Evolutionary conservation across 2,329 filamentous ascomycete species (phyloP).

Genomic region (Aspergillus glaucus): DNA sequence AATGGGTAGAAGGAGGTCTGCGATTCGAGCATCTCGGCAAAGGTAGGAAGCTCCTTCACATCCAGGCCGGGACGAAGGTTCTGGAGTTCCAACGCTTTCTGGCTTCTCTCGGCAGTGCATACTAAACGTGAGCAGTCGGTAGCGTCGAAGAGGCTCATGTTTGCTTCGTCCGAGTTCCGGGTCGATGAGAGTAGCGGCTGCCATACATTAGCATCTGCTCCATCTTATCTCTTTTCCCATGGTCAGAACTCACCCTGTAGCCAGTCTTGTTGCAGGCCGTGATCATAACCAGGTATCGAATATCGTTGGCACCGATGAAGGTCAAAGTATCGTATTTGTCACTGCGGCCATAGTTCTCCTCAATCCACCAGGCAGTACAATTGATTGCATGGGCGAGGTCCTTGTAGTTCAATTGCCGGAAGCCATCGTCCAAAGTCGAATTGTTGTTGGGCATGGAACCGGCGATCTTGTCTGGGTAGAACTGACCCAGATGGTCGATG

Average conservation of each 20-base stretch:
- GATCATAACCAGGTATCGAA: constrained; percentile 14
- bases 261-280: constrained; percentile 16
- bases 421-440: constrained; percentile 5
- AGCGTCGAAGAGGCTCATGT: constrained; percentile 10
- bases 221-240: not conserved
- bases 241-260: constrained; percentile 9
- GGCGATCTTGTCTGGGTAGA: constrained; percentile 2
- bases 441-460: constrained; percentile 4
- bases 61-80: constrained; percentile 3
- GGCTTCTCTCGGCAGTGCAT: constrained; percentile 21
- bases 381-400: constrained; percentile 18
- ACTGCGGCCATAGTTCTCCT: constrained; percentile 11
- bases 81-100: constrained; percentile 13
- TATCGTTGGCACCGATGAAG: constrained; percentile 17
- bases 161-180: constrained; percentile 14
- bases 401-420: constrained; percentile 10
- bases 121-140: constrained; percentile 15
- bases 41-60: constrained; percentile 5
- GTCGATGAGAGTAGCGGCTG: constrained; percentile 13
- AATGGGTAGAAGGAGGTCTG: constrained; percentile 6
- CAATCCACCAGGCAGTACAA: constrained; percentile 18
- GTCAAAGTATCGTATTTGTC: constrained; percentile 11
- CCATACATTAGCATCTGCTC: not conserved
- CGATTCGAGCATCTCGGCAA: not conserved
- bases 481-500: constrained; percentile 6